Evolutionary conservation across 2,329 filamentous ascomycete genomes (phyloP).

Genomic region (Fulvia fulva): DNA sequence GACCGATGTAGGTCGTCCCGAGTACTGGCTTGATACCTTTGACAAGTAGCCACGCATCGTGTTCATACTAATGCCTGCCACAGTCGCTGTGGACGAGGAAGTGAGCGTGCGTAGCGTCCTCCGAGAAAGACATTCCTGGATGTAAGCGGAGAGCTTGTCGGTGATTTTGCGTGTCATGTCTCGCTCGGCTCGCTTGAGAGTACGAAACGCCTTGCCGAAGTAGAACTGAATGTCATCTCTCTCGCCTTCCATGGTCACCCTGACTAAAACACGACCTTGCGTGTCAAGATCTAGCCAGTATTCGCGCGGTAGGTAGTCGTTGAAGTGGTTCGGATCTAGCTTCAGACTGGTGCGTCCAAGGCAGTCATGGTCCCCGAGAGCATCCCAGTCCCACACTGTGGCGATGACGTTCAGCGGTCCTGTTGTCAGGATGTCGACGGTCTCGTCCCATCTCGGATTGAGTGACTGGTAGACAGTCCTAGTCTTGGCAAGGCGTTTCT

Average conservation of each 20-base stretch:
- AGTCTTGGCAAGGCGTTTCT: constrained; percentile 93
- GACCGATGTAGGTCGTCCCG: constrained; percentile 35
- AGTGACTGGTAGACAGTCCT: constrained; percentile 85
- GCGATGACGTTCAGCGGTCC: constrained; percentile 91
- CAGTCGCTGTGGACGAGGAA: constrained; percentile 41
- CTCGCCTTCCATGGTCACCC: constrained; percentile 98
- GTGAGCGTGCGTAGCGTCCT: constrained; percentile 73
- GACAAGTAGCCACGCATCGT: constrained; percentile 63
- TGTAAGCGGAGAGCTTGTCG: constrained; percentile 95
- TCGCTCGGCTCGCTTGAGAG: constrained; percentile 88
- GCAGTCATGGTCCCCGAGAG: constrained; percentile 94
- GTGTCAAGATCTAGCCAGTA: constrained; percentile 98
- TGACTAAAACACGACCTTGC: constrained; percentile 80
- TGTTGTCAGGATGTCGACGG: constrained; percentile 89
- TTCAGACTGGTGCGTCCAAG: constrained; percentile 96
- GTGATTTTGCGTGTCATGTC: constrained; percentile 99
- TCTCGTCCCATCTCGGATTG: constrained; percentile 96
- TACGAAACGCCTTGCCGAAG: constrained; percentile 94
- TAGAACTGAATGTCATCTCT: constrained; percentile 98
- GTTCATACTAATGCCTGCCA: constrained; percentile 59
- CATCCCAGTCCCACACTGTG: constrained; percentile 98
- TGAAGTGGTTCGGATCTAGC: constrained; percentile 94
- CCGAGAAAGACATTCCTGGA: constrained; percentile 80
- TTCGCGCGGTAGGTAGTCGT: constrained; percentile 90
- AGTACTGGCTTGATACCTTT: constrained; percentile 30